A percentile compares a stretch with the other conserved stretches of the same genome.
phyloP scores from a whole-genome alignment of 2,329 filamentous ascomycete species.

The Neobulgaria alba region DNA sequence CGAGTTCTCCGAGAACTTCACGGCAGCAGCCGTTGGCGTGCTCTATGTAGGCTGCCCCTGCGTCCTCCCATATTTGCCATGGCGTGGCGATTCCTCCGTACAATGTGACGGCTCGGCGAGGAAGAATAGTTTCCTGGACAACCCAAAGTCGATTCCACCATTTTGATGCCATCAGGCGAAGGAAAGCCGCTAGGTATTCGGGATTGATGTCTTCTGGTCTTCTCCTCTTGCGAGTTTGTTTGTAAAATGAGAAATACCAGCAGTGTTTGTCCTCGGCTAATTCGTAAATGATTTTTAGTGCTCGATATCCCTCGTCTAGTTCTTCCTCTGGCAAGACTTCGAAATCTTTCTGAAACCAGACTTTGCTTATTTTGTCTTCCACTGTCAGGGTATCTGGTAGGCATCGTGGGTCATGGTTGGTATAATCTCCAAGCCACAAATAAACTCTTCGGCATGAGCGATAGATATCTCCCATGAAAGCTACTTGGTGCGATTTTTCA shows the following conservation, averaged over 20 bases:
- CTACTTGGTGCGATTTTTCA: constrained; percentile 5
- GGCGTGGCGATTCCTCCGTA: background rate
- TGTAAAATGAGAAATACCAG: background rate
- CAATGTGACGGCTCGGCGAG: background rate
- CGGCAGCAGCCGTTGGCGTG: background rate
- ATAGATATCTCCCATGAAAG: constrained; percentile 7
- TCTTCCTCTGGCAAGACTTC: background rate
- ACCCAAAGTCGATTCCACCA: constrained; percentile 2
- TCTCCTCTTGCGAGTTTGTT: background rate
- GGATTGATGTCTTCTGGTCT: background rate
- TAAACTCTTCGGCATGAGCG: background rate
- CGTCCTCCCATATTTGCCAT: background rate
- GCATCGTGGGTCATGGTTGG: background rate
- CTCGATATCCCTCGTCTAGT: background rate
- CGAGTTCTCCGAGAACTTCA: background rate
- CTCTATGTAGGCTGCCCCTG: background rate
- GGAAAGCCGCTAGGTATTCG: background rate
- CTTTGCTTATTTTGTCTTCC: background rate
- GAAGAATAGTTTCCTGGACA: background rate
- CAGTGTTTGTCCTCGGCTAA: background rate
- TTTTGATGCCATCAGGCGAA: background rate
- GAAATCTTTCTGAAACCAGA: background rate
- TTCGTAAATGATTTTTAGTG: background rate
- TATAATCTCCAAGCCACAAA: constrained; percentile 5
- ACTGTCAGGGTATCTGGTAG: background rate